Conservation (phyloP, 495 filamentous ascomycete species). For the Xylaria nigripes region DNA sequence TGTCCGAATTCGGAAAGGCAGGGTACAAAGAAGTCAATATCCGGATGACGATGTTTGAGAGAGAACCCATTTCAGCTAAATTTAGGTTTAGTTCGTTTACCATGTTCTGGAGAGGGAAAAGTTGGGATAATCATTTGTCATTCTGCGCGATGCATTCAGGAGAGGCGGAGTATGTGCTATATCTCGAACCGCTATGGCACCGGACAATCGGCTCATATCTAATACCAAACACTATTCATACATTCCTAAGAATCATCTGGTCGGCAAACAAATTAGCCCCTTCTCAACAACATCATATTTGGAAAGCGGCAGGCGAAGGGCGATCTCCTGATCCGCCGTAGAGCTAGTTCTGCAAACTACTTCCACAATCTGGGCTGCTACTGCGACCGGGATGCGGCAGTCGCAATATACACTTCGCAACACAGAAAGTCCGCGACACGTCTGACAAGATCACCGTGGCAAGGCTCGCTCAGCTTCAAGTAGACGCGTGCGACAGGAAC, state of each 20-base stretch:
- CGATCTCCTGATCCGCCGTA: constrained; percentile 9
- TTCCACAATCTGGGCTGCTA: constrained; percentile 36
- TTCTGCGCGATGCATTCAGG: no score
- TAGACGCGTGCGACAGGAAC: constrained; percentile 12
- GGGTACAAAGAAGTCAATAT: background rate
- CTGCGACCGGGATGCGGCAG: constrained; percentile 12
- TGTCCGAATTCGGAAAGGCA: background rate
- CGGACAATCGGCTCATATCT: no score
- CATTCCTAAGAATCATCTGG: constrained; percentile 9
- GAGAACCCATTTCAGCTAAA: background rate
- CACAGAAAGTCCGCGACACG: background rate
- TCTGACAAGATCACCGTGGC: constrained; percentile 10
- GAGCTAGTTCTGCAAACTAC: constrained; percentile 18
- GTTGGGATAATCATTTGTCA: background rate
- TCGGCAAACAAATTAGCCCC: constrained; percentile 2
- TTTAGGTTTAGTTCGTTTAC: no score
- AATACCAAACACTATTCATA: constrained; percentile 14
- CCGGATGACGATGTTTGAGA: background rate
- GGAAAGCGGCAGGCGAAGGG: constrained; percentile 14
- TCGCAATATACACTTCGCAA: background rate
- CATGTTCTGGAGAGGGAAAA: background rate
- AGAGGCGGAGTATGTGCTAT: no score
- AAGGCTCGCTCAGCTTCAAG: constrained; percentile 9
- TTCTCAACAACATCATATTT: constrained; percentile 11
- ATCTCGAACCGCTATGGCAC: no score